phyloP scores from a whole-genome alignment of 495 filamentous ascomycete genomes.

The Cairneyella variabilis region DNA sequence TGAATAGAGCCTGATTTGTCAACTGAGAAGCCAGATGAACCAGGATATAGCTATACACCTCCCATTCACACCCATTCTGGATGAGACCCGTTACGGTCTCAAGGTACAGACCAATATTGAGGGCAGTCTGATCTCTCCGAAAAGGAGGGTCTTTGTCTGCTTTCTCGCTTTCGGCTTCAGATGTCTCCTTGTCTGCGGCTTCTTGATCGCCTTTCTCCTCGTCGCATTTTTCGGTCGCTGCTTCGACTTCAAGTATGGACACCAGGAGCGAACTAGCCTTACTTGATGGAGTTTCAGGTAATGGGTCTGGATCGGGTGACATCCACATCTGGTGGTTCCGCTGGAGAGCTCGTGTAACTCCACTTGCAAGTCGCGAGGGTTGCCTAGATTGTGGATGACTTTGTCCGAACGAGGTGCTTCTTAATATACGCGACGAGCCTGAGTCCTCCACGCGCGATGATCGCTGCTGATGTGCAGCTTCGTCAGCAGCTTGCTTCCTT shows the following conservation, averaged over 20 bases:
- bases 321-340: slow-evolving; percentile 46
- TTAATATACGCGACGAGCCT: slow-evolving; percentile 31
- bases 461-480: slow-evolving; percentile 38
- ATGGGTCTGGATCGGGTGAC: slow-evolving; percentile 45
- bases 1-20: slow-evolving; percentile 83
- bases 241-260: slow-evolving; percentile 19
- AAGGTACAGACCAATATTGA: slow-evolving; percentile 73
- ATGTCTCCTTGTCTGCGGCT: not conserved
- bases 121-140: slow-evolving; percentile 22
- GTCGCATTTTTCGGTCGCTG: not conserved
- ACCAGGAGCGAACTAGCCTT: slow-evolving; percentile 41
- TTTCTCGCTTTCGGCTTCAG: slow-evolving; percentile 39
- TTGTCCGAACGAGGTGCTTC: slow-evolving; percentile 46
- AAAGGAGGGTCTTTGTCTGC: slow-evolving; percentile 24
- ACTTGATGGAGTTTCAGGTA: slow-evolving; percentile 40
- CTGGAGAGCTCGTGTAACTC: slow-evolving; percentile 29
- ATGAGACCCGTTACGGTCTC: slow-evolving; percentile 70
- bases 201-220: slow-evolving; percentile 11
- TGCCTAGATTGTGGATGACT: slow-evolving; percentile 31
- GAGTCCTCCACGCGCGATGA: slow-evolving; percentile 30
- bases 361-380: slow-evolving; percentile 31
- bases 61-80: slow-evolving; percentile 81
- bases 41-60: slow-evolving; percentile 86
- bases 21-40: slow-evolving; percentile 85
- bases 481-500: slow-evolving; percentile 43